phyloP scores from a whole-genome alignment of 352 stramenopile genomes.

The Aphanomyces cochlioides region DNA sequence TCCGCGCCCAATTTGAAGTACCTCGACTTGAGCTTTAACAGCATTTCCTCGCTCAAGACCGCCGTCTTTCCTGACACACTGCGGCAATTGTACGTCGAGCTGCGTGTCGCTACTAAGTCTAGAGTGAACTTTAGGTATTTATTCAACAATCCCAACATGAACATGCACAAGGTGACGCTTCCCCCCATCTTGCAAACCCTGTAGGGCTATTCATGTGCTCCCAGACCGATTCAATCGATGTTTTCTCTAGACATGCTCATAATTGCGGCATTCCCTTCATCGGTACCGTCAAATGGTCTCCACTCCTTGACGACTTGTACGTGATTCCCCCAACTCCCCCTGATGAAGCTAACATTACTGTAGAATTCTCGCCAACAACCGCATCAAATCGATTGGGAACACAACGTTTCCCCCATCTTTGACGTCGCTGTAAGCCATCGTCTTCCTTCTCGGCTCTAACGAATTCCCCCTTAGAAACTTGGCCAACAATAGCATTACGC shows the following conservation, averaged over 20 bases:
- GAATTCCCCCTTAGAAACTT: background rate
- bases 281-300: background rate
- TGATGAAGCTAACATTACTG: background rate
- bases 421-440: background rate
- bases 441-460: background rate
- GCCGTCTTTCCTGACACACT: conserved; percentile 13
- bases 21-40: conserved; percentile 18
- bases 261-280: background rate
- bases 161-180: background rate
- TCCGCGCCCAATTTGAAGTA: background rate
- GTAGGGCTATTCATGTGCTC: background rate
- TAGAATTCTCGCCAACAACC: conserved; percentile 11
- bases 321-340: background rate
- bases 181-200: conserved; percentile 4
- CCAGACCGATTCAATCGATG: background rate
- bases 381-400: background rate
- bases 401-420: conserved; percentile 1
- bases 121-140: background rate
- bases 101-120: too few species aligned
- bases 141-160: conserved; percentile 10
- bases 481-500: conserved; percentile 7
- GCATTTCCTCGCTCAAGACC: background rate
- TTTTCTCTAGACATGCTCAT: background rate
- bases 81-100: conserved; percentile 6
- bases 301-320: conserved; percentile 9